phyloP scores from a whole-genome alignment of 441 rosid species.

The Euphorbia schlechtendalii region DNA sequence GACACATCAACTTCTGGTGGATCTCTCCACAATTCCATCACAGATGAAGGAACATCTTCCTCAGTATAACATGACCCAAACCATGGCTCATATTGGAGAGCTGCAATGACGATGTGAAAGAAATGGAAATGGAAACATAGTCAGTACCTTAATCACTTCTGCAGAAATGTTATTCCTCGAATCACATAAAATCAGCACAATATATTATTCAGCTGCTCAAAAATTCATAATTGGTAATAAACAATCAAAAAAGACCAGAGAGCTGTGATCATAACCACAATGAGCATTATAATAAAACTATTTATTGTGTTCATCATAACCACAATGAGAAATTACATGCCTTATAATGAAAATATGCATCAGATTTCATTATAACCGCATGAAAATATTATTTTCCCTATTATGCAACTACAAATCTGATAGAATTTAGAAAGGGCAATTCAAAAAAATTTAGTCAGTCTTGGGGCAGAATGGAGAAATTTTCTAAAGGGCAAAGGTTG shows the following conservation, averaged over 20 bases:
- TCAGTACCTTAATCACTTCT: conserved; percentile 9
- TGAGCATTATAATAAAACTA: not conserved
- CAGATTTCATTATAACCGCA: not conserved
- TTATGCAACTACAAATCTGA: not conserved
- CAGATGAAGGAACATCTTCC: conserved; percentile 61
- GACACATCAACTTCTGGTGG: conserved; percentile 64
- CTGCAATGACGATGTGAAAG: conserved; percentile 33
- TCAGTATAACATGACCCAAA: conserved; percentile 68
- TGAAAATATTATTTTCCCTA: not conserved
- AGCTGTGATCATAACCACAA: not conserved
- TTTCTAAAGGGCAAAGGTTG: not conserved
- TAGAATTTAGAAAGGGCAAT: not conserved
- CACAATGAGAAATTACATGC: not conserved
- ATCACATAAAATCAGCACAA: not conserved
- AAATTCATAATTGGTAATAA: not conserved
- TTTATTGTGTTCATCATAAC: not conserved
- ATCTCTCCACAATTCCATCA: conserved; percentile 74
- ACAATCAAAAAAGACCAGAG: not conserved
- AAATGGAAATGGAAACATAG: conserved; percentile 8
- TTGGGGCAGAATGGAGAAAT: not conserved
- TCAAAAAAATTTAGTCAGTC: not conserved
- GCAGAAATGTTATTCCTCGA: not conserved
- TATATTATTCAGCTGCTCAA: not conserved
- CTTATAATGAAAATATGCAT: not conserved
- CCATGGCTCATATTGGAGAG: conserved; percentile 76